Conservation (phyloP, 106 monocot species). For the Dendrobium huoshanense region DNA sequence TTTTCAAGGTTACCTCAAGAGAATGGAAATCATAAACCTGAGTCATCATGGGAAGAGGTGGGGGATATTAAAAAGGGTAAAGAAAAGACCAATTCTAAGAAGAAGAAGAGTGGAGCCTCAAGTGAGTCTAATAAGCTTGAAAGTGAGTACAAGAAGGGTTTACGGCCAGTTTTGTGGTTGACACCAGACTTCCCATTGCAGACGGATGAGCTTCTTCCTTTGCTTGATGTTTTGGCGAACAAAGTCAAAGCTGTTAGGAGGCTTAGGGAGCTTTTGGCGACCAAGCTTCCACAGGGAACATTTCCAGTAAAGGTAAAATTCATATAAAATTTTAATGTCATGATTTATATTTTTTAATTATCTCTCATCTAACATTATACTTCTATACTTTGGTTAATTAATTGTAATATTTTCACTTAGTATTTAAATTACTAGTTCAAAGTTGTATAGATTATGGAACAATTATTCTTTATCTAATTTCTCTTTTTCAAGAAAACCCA, state of each 20-base stretch:
- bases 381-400: neutral
- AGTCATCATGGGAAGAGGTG: conserved; percentile 25
- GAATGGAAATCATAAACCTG: conserved; percentile 35
- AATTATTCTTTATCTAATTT: neutral
- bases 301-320: conserved; percentile 93
- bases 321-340: neutral
- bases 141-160: conserved; percentile 88
- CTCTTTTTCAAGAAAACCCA: neutral
- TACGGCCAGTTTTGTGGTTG: conserved; percentile 89
- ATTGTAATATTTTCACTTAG: neutral
- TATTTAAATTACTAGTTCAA: neutral
- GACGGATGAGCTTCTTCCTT: conserved; percentile 74
- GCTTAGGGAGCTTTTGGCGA: conserved; percentile 89
- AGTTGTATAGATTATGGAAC: neutral
- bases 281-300: conserved; percentile 87
- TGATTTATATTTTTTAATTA: neutral
- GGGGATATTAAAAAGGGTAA: conserved; percentile 49
- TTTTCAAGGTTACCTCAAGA: conserved; percentile 22
- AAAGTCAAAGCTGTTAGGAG: conserved; percentile 97
- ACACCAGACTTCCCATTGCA: conserved; percentile 91
- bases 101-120: conserved; percentile 69
- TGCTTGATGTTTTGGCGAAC: conserved; percentile 91
- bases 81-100: conserved; percentile 57
- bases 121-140: conserved; percentile 56
- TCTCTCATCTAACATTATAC: neutral